Conservation (phyloP, 2,329 filamentous ascomycete genomes). For the Huntiella decipiens region DNA sequence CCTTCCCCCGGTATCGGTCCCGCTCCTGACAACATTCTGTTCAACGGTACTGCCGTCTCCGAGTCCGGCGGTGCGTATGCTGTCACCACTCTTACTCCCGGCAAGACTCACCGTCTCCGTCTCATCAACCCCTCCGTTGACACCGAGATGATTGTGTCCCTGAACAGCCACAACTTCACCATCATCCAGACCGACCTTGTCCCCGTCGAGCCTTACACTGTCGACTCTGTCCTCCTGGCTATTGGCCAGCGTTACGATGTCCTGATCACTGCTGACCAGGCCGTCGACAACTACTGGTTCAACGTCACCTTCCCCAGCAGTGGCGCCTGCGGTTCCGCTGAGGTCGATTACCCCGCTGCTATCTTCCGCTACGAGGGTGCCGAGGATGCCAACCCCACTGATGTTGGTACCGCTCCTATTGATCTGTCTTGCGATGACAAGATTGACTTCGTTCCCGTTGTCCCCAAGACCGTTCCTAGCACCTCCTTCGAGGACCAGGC, state of each 20-base stretch:
- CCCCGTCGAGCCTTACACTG: slow-evolving; percentile 41
- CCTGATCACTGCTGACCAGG: slow-evolving; percentile 20
- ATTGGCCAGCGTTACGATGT: slow-evolving; percentile 31
- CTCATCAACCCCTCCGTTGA: slow-evolving; percentile 38
- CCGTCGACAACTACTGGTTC: slow-evolving; percentile 17
- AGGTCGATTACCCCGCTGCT: slow-evolving; percentile 17
- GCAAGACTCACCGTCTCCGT: slow-evolving; percentile 38
- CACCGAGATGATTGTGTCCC: slow-evolving; percentile 35
- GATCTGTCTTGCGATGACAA: slow-evolving; percentile 14
- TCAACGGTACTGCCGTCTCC: slow-evolving; percentile 31
- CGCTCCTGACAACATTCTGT: slow-evolving; percentile 34
- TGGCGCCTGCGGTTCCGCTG: slow-evolving; percentile 18
- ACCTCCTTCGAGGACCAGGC: slow-evolving; percentile 15
- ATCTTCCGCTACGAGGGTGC: slow-evolving; percentile 23
- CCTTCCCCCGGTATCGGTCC: slow-evolving; percentile 13
- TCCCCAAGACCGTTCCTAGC: slow-evolving; percentile 15
- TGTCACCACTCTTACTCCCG: slow-evolving; percentile 26
- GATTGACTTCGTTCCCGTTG: slow-evolving; percentile 15
- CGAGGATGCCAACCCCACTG: slow-evolving; percentile 15
- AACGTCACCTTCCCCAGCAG: slow-evolving; percentile 19
- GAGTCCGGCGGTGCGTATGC: slow-evolving; percentile 12
- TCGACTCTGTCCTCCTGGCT: slow-evolving; percentile 40
- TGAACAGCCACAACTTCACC: slow-evolving; percentile 39
- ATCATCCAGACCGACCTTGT: slow-evolving; percentile 49
- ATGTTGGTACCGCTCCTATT: slow-evolving; percentile 15